Percentiles rank a stretch among this genome's conserved stretches.
Evolutionary conservation across 495 filamentous ascomycete genomes (phyloP).

Genomic region (Hyaloscypha finlandica): DNA sequence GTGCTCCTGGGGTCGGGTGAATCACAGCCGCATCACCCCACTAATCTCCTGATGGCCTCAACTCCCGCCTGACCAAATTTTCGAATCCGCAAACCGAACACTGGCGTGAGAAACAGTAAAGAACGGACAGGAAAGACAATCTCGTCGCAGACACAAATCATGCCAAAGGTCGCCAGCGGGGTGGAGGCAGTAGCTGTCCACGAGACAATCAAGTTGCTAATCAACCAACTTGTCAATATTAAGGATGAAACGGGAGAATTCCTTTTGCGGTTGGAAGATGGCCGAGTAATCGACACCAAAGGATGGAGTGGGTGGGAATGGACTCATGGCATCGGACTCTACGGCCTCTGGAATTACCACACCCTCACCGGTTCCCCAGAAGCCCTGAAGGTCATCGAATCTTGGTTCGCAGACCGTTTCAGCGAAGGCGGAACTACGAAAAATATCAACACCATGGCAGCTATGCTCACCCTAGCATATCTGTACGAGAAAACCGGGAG

Average conservation of each 20-base stretch:
- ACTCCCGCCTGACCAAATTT: not conserved
- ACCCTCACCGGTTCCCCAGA: constrained; percentile 56
- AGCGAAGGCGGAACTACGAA: constrained; percentile 70
- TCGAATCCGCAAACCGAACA: not conserved
- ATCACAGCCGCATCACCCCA: not conserved
- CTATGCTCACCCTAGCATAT: constrained; percentile 69
- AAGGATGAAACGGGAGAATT: constrained; percentile 69
- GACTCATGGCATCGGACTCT: constrained; percentile 77
- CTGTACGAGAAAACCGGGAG: constrained; percentile 69
- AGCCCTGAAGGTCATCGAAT: constrained; percentile 59
- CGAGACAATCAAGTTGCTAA: constrained; percentile 57
- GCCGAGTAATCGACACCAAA: constrained; percentile 76
- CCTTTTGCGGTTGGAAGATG: constrained; percentile 64
- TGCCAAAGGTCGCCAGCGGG: constrained; percentile 7
- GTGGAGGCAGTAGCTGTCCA: constrained; percentile 45
- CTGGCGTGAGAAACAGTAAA: too few relatives aligned
- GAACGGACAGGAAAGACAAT: not conserved
- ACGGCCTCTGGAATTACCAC: constrained; percentile 79
- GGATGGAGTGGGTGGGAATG: constrained; percentile 80
- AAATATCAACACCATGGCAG: constrained; percentile 81
- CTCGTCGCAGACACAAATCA: not conserved
- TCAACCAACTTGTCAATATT: constrained; percentile 69
- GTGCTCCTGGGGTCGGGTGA: not conserved
- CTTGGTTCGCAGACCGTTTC: constrained; percentile 68
- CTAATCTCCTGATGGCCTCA: not conserved